Conservation (phyloP, 352 stramenopile genomes). For the Pythium graminicola region DNA sequence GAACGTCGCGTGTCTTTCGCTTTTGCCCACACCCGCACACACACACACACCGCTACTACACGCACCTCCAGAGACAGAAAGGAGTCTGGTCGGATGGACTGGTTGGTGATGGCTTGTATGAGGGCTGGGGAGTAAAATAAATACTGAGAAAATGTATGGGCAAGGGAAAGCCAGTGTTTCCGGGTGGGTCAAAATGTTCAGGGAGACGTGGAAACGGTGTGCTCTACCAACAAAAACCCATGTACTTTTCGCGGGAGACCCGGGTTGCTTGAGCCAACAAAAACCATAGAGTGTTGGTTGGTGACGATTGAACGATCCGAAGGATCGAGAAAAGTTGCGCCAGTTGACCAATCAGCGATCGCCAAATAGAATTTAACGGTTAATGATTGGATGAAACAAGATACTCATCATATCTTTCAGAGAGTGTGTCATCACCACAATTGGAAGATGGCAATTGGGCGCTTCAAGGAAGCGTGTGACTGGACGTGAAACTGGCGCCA, state of each 20-base stretch:
- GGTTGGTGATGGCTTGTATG: conserved; percentile 3
- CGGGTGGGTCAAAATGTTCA: conserved; percentile 6
- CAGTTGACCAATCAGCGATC: conserved; percentile 15
- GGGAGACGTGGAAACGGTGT: not conserved
- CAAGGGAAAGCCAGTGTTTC: conserved; percentile 21
- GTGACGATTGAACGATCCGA: conserved; percentile 6
- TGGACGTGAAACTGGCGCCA: conserved; percentile 14
- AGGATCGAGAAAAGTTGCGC: conserved; percentile 16
- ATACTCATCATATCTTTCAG: conserved; percentile 10
- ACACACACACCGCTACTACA: not conserved
- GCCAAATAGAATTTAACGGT: not conserved
- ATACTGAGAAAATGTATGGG: conserved; percentile 31
- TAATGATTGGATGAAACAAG: conserved; percentile 10
- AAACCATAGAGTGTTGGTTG: conserved; percentile 14
- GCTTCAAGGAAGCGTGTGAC: conserved; percentile 5
- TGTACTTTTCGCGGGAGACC: not conserved
- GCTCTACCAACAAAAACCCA: not conserved
- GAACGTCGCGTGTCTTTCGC: not conserved
- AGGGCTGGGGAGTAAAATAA: conserved; percentile 32
- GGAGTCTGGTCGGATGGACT: not conserved
- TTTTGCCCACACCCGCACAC: not conserved
- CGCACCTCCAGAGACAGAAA: not conserved
- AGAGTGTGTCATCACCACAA: conserved; percentile 15
- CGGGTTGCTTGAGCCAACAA: not conserved
- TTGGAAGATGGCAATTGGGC: conserved; percentile 2